Base-by-base conservation (phyloP, 2,329 filamentous ascomycete species). In the Sarocladium kiliense region DNA sequence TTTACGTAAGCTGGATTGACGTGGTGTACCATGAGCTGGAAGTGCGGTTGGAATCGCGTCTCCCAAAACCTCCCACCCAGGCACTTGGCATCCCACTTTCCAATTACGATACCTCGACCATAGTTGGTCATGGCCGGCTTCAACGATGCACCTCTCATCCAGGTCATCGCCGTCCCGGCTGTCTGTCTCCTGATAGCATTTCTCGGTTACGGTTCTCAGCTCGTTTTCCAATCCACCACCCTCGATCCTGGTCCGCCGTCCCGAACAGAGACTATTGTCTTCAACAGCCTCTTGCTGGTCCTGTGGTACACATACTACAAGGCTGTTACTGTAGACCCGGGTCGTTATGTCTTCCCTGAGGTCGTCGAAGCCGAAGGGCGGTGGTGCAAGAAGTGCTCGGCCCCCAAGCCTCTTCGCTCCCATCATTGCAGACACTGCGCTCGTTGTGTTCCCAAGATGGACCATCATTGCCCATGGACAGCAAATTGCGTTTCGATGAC, bases 381-480 rank as follows among this genome's bases (percentile, higher is more conserved):
- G 53, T 93, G 88, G 87, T 95, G 90, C 73, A 81, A 80, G 60
- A 91, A 89, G 68, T 95, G 90, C 69, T 74, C 81, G 49, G 80
- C 82, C 32, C 83, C 83, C 12, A 94, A 94, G 25, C 89, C 90
- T 1, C 84, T 86, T 1, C 77, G 90, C 60, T 83, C 89, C 1
- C 90, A 94, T 75, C 90, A 95, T 75, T 95, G 90, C 73, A 86
- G 85, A 59, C 81, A 82, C 61, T 95, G 89, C 72, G 76, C 76
- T 60, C 82, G 86, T 62, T 91, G 88, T 69, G 81, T 91, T 50
- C 86, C 87, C 36, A 87, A 84, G 71, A 92, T 92, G 88, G 88
- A 92, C 72, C 88, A 91, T 71, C 89, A 95, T 73, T 94, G 89
- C 66, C 88, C 89, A 2, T 94, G 89, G 89, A 93, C 88, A 3